Evolutionary conservation across 2,329 filamentous ascomycete genomes (phyloP).

Genomic region (Westerdykella aurantiaca): DNA sequence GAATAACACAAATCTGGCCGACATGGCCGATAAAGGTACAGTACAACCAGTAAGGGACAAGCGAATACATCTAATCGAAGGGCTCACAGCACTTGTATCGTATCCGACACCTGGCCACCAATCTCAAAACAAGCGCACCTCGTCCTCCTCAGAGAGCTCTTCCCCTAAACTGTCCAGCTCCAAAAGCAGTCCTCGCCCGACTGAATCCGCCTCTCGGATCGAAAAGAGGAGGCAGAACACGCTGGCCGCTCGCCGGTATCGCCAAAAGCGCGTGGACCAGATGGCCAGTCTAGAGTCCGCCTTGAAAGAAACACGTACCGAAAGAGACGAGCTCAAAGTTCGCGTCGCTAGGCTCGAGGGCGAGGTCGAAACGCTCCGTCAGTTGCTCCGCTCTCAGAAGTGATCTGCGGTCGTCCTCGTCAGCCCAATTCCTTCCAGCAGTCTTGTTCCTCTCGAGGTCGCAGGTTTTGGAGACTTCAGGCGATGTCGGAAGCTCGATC

Average conservation of each 20-base stretch:
- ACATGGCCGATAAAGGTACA: too few species aligned
- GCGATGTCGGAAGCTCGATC: conserved; percentile 1
- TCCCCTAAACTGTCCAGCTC: conserved; percentile 18
- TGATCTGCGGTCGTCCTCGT: conserved; percentile 8
- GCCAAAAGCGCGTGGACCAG: conserved; percentile 64
- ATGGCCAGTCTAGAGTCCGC: conserved; percentile 57
- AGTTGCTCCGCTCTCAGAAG: conserved; percentile 41
- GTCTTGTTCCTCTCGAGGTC: neutral
- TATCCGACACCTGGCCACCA: neutral
- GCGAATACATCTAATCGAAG: too few species aligned
- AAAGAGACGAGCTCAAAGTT: conserved; percentile 59
- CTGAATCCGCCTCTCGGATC: conserved; percentile 21
- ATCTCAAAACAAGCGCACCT: conserved; percentile 14
- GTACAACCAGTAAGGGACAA: too few species aligned
- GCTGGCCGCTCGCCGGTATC: conserved; percentile 64
- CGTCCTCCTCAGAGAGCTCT: conserved; percentile 23
- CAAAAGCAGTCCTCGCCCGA: conserved; percentile 17
- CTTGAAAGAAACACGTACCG: conserved; percentile 53
- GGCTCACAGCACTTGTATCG: too few species aligned
- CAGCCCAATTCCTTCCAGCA: neutral
- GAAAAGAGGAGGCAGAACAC: conserved; percentile 63
- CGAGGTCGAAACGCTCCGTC: conserved; percentile 56
- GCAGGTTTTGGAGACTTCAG: neutral
- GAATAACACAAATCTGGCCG: too few species aligned
- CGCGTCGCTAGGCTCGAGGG: conserved; percentile 60